These are phyloP conservation scores for Microstegium vimineum DNA, from an alignment of 176 grass and related monocot species.

Conservation along the genomic window DNA sequence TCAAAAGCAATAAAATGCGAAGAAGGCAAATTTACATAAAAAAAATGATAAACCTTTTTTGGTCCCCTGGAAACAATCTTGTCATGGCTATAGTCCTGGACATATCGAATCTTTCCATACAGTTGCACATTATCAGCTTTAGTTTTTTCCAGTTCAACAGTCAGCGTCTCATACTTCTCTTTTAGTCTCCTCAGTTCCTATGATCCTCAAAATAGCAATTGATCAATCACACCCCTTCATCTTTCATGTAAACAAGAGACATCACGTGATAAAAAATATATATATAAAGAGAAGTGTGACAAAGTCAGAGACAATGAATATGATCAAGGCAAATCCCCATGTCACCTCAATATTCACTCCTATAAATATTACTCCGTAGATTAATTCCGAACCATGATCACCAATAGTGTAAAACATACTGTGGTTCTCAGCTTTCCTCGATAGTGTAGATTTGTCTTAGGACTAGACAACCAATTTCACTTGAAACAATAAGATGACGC, in stretches of 20 bases:
- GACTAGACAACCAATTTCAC: background rate
- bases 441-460: background rate
- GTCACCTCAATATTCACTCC: background rate
- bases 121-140: conserved; percentile 97
- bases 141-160: conserved; percentile 93
- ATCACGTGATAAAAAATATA: conserved; percentile 19
- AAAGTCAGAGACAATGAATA: background rate
- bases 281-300: conserved; percentile 12
- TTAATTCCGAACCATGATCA: background rate
- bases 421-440: background rate
- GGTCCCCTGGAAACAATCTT: conserved; percentile 98
- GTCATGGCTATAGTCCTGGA: conserved; percentile 95
- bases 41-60: conserved; percentile 67
- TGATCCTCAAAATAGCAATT: conserved; percentile 2
- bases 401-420: background rate
- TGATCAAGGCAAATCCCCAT: conserved; percentile 3
- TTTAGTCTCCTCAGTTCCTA: conserved; percentile 93
- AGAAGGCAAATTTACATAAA: background rate
- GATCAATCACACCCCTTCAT: conserved; percentile 3
- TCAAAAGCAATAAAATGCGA: conserved; percentile 28
- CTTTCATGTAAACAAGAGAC: background rate
- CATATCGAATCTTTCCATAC: conserved; percentile 95
- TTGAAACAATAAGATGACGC: conserved; percentile 5
- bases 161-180: conserved; percentile 83
- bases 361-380: conserved; percentile 3